phyloP scores from a whole-genome alignment of 164 flowering plant species.

The Taxillus chinensis region DNA sequence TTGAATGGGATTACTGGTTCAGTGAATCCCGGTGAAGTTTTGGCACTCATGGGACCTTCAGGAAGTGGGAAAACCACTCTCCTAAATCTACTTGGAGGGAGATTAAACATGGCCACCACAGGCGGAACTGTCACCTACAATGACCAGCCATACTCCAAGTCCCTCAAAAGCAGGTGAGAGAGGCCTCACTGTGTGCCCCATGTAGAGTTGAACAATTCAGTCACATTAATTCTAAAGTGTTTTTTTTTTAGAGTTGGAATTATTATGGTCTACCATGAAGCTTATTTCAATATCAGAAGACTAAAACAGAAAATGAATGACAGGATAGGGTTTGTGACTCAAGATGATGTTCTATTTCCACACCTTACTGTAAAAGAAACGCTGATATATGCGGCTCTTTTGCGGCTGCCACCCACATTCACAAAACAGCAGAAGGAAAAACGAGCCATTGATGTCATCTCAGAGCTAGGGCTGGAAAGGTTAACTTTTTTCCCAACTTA shows the following conservation, averaged over 20 bases:
- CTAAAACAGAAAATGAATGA: constrained; percentile 6
- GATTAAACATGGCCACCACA: constrained; percentile 27
- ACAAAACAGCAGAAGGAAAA: constrained; percentile 75
- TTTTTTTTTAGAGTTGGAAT: neutral
- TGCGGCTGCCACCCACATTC: constrained; percentile 62
- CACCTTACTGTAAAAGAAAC: constrained; percentile 95
- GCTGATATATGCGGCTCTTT: constrained; percentile 68
- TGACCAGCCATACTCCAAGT: constrained; percentile 74
- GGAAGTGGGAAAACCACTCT: constrained; percentile 94
- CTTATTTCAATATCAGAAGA: neutral
- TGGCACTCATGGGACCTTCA: constrained; percentile 96
- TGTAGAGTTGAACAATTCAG: neutral
- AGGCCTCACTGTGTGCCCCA: too few relatives aligned
- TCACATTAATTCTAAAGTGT: too few relatives aligned
- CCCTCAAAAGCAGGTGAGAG: constrained; percentile 77
- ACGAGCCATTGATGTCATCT: constrained; percentile 68
- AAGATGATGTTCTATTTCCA: constrained; percentile 90
- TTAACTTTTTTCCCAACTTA: constrained; percentile 8
- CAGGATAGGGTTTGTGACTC: constrained; percentile 99
- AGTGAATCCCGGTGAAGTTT: constrained; percentile 73
- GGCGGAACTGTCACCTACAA: constrained; percentile 77
- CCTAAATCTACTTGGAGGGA: constrained; percentile 71
- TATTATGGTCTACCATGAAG: neutral
- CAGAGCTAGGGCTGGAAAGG: constrained; percentile 90
- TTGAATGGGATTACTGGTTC: constrained; percentile 77